phyloP scores from a whole-genome alignment of 441 rosid species.

The Erodium trifolium region DNA sequence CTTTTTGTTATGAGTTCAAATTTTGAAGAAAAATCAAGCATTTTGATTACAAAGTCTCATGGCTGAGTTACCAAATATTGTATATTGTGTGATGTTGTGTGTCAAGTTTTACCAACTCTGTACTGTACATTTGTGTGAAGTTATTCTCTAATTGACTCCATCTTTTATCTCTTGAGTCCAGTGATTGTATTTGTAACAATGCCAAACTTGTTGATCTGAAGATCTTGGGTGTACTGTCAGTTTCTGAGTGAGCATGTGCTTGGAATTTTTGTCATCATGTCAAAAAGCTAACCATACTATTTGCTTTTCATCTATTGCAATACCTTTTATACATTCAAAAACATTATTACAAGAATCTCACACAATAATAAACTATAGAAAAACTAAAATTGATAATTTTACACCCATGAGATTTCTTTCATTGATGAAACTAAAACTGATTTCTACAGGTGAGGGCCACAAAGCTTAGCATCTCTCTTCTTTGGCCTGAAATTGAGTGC shows the following conservation, averaged over 20 bases:
- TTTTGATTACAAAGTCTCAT: background rate
- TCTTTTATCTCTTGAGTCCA: background rate
- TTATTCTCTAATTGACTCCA: too few relatives aligned
- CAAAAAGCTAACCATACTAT: background rate
- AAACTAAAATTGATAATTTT: background rate
- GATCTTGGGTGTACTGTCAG: background rate
- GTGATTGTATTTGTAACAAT: background rate
- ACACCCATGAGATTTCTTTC: background rate
- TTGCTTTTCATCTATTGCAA: background rate
- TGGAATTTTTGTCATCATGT: background rate
- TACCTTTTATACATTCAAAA: constrained; percentile 6
- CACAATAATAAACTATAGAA: background rate
- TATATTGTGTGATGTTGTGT: background rate
- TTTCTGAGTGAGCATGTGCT: constrained; percentile 4
- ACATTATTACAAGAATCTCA: constrained; percentile 2
- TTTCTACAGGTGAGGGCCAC: constrained; percentile 23
- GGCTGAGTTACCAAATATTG: background rate
- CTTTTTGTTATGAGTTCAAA: too few relatives aligned
- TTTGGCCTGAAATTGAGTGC: constrained; percentile 72
- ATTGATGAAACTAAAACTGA: background rate
- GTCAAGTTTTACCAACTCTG: background rate
- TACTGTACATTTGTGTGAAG: too few relatives aligned
- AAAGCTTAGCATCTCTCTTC: constrained; percentile 43
- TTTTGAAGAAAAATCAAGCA: too few relatives aligned
- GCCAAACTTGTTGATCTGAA: background rate